phyloP scores from a whole-genome alignment of 352 stramenopile species.

The Pythium rishiriense region DNA sequence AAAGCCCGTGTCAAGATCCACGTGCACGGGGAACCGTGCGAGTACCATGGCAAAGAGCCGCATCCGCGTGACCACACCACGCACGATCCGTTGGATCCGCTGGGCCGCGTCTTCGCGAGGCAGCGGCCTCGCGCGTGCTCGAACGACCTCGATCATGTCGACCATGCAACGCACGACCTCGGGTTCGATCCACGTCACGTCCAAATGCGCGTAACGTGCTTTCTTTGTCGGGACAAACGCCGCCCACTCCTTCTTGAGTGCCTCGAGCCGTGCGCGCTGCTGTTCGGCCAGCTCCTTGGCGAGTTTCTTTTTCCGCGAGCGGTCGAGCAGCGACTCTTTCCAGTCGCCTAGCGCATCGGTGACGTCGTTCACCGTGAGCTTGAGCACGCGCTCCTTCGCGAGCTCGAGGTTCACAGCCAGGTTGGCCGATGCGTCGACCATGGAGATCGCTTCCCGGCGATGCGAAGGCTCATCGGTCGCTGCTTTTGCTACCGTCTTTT shows the following conservation, averaged over 20 bases:
- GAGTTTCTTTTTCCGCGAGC: constrained; percentile 29
- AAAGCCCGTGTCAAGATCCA: constrained; percentile 46
- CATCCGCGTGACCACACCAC: constrained; percentile 40
- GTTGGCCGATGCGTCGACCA: constrained; percentile 23
- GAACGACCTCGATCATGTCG: constrained; percentile 43
- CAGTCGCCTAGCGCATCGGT: constrained; percentile 48
- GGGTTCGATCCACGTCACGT: constrained; percentile 69
- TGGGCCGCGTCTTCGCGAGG: constrained; percentile 53
- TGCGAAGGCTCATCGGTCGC: neutral
- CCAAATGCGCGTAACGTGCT: constrained; percentile 50
- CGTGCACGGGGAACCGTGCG: constrained; percentile 37
- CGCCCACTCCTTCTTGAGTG: constrained; percentile 18
- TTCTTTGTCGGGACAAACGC: constrained; percentile 43
- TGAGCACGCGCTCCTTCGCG: constrained; percentile 48
- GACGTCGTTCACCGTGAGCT: constrained; percentile 50
- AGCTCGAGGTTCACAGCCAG: constrained; percentile 50
- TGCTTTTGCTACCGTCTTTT: neutral
- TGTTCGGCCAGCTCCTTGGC: constrained; percentile 26
- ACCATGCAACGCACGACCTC: constrained; percentile 56
- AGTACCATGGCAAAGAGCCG: constrained; percentile 36
- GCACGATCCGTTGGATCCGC: constrained; percentile 54
- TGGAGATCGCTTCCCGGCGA: constrained; percentile 23
- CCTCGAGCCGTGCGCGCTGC: constrained; percentile 10
- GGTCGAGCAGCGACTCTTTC: constrained; percentile 52
- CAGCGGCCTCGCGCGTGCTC: constrained; percentile 28